Conservation (phyloP, 2,329 filamentous ascomycete species). For the Diplodia sapinea region DNA sequence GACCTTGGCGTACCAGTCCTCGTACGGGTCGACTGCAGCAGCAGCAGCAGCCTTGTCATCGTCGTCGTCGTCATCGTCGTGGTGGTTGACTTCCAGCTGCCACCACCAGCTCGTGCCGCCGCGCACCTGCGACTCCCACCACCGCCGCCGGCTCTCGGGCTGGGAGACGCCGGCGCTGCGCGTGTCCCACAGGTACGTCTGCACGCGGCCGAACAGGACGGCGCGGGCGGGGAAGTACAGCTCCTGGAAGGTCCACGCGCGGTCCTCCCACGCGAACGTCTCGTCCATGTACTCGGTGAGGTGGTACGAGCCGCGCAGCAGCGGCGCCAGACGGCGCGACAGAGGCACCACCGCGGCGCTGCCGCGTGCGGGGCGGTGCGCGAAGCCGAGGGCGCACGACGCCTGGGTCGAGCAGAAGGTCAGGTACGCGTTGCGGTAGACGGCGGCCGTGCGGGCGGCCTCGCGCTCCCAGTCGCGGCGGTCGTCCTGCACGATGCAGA, state of each 20-base stretch:
- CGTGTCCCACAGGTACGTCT: slow-evolving; percentile 7
- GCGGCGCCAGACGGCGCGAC: neutral
- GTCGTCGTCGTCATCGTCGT: too few species aligned
- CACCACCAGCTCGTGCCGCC: neutral
- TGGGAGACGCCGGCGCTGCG: neutral
- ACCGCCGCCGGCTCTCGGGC: neutral
- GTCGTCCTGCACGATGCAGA: slow-evolving; percentile 34
- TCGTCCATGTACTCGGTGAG: neutral
- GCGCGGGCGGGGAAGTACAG: neutral
- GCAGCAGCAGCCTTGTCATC: too few species aligned
- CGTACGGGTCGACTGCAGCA: neutral
- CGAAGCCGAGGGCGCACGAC: neutral
- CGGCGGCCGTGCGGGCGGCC: slow-evolving; percentile 11
- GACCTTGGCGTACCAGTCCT: neutral
- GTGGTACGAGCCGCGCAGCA: neutral
- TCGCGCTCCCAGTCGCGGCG: slow-evolving; percentile 19
- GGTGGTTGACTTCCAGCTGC: neutral
- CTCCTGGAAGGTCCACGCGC: neutral
- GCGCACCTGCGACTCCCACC: neutral
- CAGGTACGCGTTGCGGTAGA: slow-evolving; percentile 19
- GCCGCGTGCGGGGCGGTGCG: neutral
- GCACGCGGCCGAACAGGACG: neutral
- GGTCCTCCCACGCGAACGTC: neutral
- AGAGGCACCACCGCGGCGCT: neutral
- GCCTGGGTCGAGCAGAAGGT: neutral